These are phyloP conservation scores for Linanthus parryae DNA, from an alignment of 148 eudicot genomes.

Conservation along the genomic window DNA sequence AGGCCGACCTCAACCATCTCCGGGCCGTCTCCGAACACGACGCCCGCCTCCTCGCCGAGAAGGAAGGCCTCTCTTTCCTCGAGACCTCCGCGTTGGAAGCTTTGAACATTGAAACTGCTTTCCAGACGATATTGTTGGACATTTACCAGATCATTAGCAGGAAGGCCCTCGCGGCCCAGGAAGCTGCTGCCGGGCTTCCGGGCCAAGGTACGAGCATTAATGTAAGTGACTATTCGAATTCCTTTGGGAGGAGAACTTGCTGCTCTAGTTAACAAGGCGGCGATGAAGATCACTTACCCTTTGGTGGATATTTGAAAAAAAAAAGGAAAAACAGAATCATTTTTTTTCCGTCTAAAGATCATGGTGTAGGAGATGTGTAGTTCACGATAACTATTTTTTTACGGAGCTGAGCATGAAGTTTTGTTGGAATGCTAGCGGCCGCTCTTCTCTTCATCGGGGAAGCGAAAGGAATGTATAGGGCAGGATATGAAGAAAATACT, in stretches of 20 bases:
- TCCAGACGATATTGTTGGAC: slow-evolving; percentile 52
- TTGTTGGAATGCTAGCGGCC: too few species aligned
- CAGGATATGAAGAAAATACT: too few species aligned
- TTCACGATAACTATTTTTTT: too few species aligned
- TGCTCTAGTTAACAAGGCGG: slow-evolving; percentile 26
- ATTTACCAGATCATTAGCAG: slow-evolving; percentile 57
- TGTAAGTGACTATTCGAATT: slow-evolving; percentile 27
- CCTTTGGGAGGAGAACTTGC: slow-evolving; percentile 20
- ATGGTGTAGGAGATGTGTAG: too few species aligned
- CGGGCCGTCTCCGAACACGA: slow-evolving; percentile 43
- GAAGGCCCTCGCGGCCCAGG: slow-evolving; percentile 70
- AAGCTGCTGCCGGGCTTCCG: slow-evolving; percentile 37
- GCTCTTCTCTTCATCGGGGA: too few species aligned
- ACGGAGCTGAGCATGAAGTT: too few species aligned
- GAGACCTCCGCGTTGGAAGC: slow-evolving; percentile 78
- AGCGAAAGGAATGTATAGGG: too few species aligned
- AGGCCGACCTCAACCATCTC: slow-evolving; percentile 56
- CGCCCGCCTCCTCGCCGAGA: slow-evolving; percentile 45
- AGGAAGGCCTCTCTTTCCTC: slow-evolving; percentile 53
- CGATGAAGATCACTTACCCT: too few species aligned
- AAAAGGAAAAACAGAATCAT: too few species aligned
- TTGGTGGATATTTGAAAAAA: too few species aligned
- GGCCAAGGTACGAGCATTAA: slow-evolving; percentile 53
- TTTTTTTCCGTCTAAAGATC: too few species aligned
- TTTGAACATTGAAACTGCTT: slow-evolving; percentile 61